Evolutionary conservation across 2,329 filamentous ascomycete species (phyloP), one percentile per base, ranked within the genome.

Genomic region (Hypoxylon rubiginosum): DNA sequence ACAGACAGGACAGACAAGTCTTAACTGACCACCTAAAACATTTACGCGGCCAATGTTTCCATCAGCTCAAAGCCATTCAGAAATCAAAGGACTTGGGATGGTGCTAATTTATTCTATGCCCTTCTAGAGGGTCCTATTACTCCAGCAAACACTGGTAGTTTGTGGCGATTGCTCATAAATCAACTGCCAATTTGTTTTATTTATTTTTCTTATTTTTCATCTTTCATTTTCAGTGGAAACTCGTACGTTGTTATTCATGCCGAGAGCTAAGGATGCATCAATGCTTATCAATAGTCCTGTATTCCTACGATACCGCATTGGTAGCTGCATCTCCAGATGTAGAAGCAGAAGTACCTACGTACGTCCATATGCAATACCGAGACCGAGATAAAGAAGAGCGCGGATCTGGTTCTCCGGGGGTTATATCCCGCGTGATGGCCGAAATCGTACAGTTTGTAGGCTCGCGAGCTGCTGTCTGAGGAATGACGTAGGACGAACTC

Each of bases 401-500:
- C 41, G 17, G 41, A 24, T 26, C 21, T 46, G 43, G 43, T 24
- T 46, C 19, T 26, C 19, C 43, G 13, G 43, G 26, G 26, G 28
- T 36, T 30, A 52, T 34, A 52, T 30, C n/a, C 49, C 49, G 28
- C 30, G 49, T 7, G 39, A 36, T 19, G 49, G 19, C 17, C 30
- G 28, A 34, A 24, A 50, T 26, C 28, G n/a, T 45, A 30, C 24
- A 32, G 32, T 1, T 15, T 8, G 49, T 24, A 34, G 49, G 30
- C 49, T 52, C 49, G 26, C 30, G 32, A 9, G 5, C 32, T n/a
- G 1, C 30, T 3, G 15, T 15, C 10, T 34, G 21, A 7, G 11
- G 21, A 26, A 36, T 34, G 56, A 64, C 62, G 56, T 64, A 64
- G 13, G 21, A 52, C 15, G 24, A 43, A 60, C 34, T 59, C 51